Evolutionary conservation across 2,329 filamentous ascomycete species (phyloP).

Genomic region (Fusarium sp.): DNA sequence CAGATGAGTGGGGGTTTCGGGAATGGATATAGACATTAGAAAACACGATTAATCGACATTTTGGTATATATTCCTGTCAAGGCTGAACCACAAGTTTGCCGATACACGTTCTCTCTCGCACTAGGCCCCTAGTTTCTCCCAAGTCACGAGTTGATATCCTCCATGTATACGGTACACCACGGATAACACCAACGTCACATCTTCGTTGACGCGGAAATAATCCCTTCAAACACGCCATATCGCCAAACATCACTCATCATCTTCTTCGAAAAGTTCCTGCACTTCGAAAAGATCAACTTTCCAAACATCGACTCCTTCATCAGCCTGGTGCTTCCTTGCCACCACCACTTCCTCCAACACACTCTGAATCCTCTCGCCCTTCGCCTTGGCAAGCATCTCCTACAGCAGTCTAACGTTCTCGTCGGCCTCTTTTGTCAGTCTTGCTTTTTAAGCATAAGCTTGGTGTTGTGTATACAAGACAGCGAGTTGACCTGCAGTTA

Average conservation of each 20-base stretch:
- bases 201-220: conserved; percentile 1
- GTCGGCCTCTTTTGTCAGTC: not conserved
- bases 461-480: not conserved
- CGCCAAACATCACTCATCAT: not conserved
- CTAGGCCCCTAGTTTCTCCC: too few species aligned
- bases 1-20: too few species aligned
- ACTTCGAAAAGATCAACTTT: not conserved
- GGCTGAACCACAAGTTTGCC: too few species aligned
- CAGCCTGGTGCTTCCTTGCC: not conserved
- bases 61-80: too few species aligned
- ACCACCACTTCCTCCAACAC: not conserved
- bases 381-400: not conserved
- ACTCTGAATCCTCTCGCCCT: not conserved
- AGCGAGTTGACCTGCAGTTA: not conserved
- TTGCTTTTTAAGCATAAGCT: not conserved
- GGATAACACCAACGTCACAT: not conserved
- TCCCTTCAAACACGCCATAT: not conserved
- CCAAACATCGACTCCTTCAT: not conserved
- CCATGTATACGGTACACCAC: not conserved
- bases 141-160: not conserved
- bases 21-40: too few species aligned
- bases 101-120: too few species aligned
- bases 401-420: not conserved
- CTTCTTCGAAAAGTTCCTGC: not conserved
- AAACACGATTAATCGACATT: too few species aligned